A percentile compares a stretch with the other conserved stretches of the same genome.
Evolutionary conservation across 2,329 filamentous ascomycete species (phyloP).

Genomic region (Monosporascus sp.): DNA sequence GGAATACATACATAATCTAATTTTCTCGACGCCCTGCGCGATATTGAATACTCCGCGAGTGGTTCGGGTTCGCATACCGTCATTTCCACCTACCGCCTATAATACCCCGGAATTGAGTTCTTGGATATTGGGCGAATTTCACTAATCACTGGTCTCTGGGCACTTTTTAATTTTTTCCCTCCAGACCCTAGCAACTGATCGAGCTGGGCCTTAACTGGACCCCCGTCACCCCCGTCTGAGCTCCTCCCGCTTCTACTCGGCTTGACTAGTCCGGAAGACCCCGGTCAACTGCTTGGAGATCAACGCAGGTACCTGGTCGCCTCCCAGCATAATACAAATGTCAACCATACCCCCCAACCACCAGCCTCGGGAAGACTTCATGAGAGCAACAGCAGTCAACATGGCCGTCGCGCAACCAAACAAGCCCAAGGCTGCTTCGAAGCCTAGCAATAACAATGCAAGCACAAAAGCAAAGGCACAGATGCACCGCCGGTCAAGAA

Average conservation of each 20-base stretch:
- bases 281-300: slow-evolving; percentile 27
- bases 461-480: slow-evolving; percentile 67
- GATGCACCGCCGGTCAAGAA: slow-evolving; percentile 90
- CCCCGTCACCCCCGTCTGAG: slow-evolving; percentile 22
- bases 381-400: slow-evolving; percentile 47
- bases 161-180: slow-evolving; percentile 21
- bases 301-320: slow-evolving; percentile 36
- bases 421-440: slow-evolving; percentile 54
- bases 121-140: slow-evolving; percentile 25
- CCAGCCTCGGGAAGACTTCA: slow-evolving; percentile 41
- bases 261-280: slow-evolving; percentile 15
- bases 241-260: slow-evolving; percentile 39
- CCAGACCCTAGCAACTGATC: slow-evolving; percentile 26
- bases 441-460: slow-evolving; percentile 43
- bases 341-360: slow-evolving; percentile 58
- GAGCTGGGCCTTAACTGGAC: slow-evolving; percentile 30
- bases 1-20: slow-evolving; percentile 36
- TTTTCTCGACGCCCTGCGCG: slow-evolving; percentile 26
- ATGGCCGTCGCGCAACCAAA: slow-evolving; percentile 57
- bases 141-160: slow-evolving; percentile 26
- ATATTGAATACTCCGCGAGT: slow-evolving; percentile 16
- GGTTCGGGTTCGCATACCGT: slow-evolving; percentile 18
- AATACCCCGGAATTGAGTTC: slow-evolving; percentile 21
- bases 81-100: slow-evolving; percentile 19
- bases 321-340: slow-evolving; percentile 51